phyloP scores from a whole-genome alignment of 345 rosid species.

The Melastoma malabathricum region DNA sequence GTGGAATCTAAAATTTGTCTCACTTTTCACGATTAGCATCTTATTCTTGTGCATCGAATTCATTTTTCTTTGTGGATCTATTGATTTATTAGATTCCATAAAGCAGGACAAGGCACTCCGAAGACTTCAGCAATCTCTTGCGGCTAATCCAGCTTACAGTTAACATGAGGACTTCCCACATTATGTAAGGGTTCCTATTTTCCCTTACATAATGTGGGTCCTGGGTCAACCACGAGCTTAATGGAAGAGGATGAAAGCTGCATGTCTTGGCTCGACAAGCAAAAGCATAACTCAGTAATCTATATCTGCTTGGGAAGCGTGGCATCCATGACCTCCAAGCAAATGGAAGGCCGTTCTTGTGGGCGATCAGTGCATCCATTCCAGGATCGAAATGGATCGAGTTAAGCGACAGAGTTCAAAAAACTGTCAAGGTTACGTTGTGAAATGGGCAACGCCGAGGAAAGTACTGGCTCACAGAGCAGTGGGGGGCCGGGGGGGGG shows the following conservation, averaged over 20 bases:
- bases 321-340: constrained; percentile 4
- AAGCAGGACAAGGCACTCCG: constrained; percentile 6
- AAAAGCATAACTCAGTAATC: constrained; percentile 10
- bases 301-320: constrained; percentile 18
- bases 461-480: constrained; percentile 26
- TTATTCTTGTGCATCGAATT: too few species aligned
- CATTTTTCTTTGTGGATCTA: too few species aligned
- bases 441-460: constrained; percentile 38
- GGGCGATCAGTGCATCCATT: constrained; percentile 10
- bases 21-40: too few species aligned
- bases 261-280: constrained; percentile 19
- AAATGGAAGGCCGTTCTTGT: constrained; percentile 16
- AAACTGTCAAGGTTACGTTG: constrained; percentile 18
- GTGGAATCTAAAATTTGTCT: too few species aligned
- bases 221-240: constrained; percentile 7
- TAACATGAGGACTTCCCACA: not conserved
- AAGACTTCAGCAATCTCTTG: constrained; percentile 2
- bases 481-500: too few species aligned
- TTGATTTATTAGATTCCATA: constrained; percentile 8
- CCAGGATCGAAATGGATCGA: constrained; percentile 1
- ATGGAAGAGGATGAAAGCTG: constrained; percentile 15
- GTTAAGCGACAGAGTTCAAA: constrained; percentile 1
- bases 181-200: constrained; percentile 8
- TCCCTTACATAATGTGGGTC: constrained; percentile 6
- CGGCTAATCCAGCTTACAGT: not conserved